phyloP scores from a whole-genome alignment of 2,329 filamentous ascomycete genomes.

The Stemphylium lycopersici region DNA sequence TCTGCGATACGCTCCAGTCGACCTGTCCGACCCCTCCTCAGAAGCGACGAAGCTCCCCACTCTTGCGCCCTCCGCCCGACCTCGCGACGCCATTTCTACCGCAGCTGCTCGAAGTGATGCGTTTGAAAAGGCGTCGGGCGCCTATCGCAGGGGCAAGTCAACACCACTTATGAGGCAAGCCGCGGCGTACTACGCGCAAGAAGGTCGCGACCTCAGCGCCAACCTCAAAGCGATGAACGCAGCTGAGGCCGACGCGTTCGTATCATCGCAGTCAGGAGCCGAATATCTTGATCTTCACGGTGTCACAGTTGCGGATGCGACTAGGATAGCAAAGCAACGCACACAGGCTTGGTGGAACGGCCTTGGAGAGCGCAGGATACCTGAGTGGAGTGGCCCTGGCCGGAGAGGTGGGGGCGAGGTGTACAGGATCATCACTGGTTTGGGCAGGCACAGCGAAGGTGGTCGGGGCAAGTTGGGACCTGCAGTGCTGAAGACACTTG shows the following conservation, averaged over 20 bases:
- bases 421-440: constrained; percentile 80
- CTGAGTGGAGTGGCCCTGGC: constrained; percentile 48
- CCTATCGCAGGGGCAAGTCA: constrained; percentile 68
- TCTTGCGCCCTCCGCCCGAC: constrained; percentile 38
- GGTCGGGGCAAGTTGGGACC: constrained; percentile 78
- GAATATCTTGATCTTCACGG: constrained; percentile 80
- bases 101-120: constrained; percentile 57
- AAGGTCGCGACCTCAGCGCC: constrained; percentile 68
- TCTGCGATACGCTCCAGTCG: constrained; percentile 53
- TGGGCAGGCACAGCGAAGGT: constrained; percentile 77
- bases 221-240: constrained; percentile 65
- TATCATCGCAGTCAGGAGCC: constrained; percentile 72
- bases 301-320: constrained; percentile 78
- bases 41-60: constrained; percentile 36
- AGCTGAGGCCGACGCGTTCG: constrained; percentile 72
- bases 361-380: constrained; percentile 68
- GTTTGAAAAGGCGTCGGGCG: constrained; percentile 63
- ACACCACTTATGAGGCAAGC: constrained; percentile 73
- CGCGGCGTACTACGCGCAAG: constrained; percentile 77
- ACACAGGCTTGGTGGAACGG: constrained; percentile 78
- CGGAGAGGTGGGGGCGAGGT: constrained; percentile 55
- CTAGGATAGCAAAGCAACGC: constrained; percentile 73
- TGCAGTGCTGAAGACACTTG: constrained; percentile 77
- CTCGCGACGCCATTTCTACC: constrained; percentile 52
- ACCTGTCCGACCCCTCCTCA: constrained; percentile 42